phyloP scores from a whole-genome alignment of 306 rosid species.

The Heteromeles arbutifolia region DNA sequence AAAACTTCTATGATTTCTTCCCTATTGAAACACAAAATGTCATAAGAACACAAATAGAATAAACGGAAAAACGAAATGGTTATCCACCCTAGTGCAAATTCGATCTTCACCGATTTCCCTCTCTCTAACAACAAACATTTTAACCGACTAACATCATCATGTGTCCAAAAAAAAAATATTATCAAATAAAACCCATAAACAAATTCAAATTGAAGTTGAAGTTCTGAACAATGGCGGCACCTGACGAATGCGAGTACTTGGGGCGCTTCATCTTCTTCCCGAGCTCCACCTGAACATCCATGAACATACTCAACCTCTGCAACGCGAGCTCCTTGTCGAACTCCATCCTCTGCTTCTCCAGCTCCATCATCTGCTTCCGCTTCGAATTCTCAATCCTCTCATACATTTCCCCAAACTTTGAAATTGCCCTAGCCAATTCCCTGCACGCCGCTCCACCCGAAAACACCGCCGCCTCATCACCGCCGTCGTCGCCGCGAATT shows the following conservation, averaged over 20 bases:
- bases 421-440: slow-evolving; percentile 43
- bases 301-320: slow-evolving; percentile 42
- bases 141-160: too few species aligned
- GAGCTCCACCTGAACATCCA: slow-evolving; percentile 40
- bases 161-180: too few species aligned
- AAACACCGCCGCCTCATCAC: slow-evolving; percentile 17
- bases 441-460: slow-evolving; percentile 28
- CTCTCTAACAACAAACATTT: too few species aligned
- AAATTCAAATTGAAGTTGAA: not conserved
- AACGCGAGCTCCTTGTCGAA: slow-evolving; percentile 42
- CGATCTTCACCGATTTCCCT: too few species aligned
- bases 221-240: slow-evolving; percentile 1
- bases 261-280: slow-evolving; percentile 30
- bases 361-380: slow-evolving; percentile 34
- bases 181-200: not conserved
- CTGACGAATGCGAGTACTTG: slow-evolving; percentile 14
- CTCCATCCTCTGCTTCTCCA: slow-evolving; percentile 52
- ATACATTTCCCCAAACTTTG: slow-evolving; percentile 40
- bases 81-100: too few species aligned
- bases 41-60: too few species aligned
- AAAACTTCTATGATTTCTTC: not conserved
- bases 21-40: not conserved
- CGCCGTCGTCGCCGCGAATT: slow-evolving; percentile 4
- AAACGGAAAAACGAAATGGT: too few species aligned
- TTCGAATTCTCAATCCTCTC: slow-evolving; percentile 41